A percentile compares a stretch with the other conserved stretches of the same genome.
Conservation (phyloP, 2,329 filamentous ascomycete species). For the Phialophora expanda region DNA sequence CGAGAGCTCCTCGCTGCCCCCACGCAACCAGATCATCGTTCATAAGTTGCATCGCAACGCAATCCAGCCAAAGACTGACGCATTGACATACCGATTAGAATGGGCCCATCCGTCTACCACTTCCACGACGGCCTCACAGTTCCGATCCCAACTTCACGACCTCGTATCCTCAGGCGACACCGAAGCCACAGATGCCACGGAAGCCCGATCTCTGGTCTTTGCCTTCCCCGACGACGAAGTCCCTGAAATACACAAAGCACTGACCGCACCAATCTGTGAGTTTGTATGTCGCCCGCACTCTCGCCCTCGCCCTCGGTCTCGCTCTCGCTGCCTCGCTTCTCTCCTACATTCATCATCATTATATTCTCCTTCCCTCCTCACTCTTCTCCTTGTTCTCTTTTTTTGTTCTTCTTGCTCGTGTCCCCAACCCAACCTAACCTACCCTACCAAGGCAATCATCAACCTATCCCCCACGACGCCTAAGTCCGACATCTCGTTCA, state of each 20-base stretch:
- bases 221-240: conserved; percentile 11
- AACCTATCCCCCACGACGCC: conserved; percentile 10
- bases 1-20: no score
- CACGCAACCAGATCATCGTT: no score
- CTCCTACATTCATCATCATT: neutral
- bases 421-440: no score
- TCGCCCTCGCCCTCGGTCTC: no score
- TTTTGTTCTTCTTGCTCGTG: no score
- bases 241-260: conserved; percentile 15
- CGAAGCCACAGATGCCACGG: neutral
- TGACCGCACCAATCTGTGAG: conserved; percentile 19
- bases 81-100: no score
- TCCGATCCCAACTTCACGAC: neutral
- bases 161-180: neutral
- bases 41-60: no score
- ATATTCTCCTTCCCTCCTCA: no score
- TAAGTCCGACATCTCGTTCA: conserved; percentile 1
- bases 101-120: no score
- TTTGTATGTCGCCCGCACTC: conserved; percentile 18
- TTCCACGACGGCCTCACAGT: neutral
- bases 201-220: conserved; percentile 19
- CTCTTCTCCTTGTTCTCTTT: no score
- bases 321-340: neutral
- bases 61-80: no score
- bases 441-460: conserved; percentile 12